Percentiles rank a stretch among this genome's conserved stretches.
Conservation (phyloP, 2,329 filamentous ascomycete species). For the Orbilia javanica region DNA sequence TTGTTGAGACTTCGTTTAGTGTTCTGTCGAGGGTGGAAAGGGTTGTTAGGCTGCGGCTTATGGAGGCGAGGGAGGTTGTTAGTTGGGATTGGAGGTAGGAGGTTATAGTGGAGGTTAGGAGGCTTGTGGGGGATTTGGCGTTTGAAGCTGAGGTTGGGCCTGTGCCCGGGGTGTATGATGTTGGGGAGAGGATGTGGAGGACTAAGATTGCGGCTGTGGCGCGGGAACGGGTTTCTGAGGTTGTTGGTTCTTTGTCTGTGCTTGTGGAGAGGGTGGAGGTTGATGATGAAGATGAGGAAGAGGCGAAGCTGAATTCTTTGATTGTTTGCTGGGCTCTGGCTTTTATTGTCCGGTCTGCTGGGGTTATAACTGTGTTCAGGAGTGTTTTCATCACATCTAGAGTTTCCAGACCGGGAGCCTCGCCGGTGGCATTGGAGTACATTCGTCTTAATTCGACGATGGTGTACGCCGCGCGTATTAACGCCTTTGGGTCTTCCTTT, state of each 20-base stretch:
- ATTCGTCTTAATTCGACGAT: conserved; percentile 81
- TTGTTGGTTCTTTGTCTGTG: conserved; percentile 35
- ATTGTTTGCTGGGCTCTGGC: conserved; percentile 51
- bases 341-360: conserved; percentile 63
- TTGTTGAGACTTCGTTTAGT: conserved; percentile 81
- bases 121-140: conserved; percentile 73
- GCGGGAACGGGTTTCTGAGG: conserved; percentile 54
- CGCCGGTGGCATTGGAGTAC: conserved; percentile 74
- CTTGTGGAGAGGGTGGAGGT: background rate
- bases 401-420: conserved; percentile 79
- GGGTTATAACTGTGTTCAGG: conserved; percentile 76
- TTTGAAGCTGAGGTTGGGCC: conserved; percentile 64
- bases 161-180: conserved; percentile 39
- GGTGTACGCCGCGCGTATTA: conserved; percentile 85
- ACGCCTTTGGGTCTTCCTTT: conserved; percentile 79
- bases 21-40: conserved; percentile 85
- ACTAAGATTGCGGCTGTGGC: conserved; percentile 48
- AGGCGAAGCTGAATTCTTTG: conserved; percentile 52
- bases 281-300: conserved; percentile 2
- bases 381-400: conserved; percentile 80
- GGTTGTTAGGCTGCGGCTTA: conserved; percentile 81
- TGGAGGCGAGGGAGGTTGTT: conserved; percentile 79
- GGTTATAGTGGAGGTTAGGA: conserved; percentile 82
- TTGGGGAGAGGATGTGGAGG: conserved; percentile 56
- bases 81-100: conserved; percentile 84